Conservation (phyloP, 1,284 basidiomycete species). For the Heliocybe sulcata region DNA sequence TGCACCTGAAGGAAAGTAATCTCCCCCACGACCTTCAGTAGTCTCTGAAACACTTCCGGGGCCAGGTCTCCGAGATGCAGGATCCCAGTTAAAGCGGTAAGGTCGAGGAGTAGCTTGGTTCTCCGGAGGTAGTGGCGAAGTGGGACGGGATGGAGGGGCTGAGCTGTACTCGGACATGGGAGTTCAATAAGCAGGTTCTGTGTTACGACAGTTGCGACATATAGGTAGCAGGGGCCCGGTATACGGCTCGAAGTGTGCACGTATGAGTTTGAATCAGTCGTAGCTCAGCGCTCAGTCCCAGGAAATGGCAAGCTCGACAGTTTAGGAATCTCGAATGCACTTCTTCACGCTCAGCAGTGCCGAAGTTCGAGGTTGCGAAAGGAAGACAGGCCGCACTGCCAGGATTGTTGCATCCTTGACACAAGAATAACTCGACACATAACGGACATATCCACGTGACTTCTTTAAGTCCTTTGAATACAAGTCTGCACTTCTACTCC, state of each 20-base stretch:
- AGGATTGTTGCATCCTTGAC: no score
- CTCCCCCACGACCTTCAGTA: slow-evolving; percentile 23
- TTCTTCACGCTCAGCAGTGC: no score
- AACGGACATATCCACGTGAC: no score
- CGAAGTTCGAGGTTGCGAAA: no score
- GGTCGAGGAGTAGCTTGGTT: slow-evolving; percentile 10
- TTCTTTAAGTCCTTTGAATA: no score
- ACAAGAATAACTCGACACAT: no score
- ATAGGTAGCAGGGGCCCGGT: neutral
- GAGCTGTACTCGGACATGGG: slow-evolving; percentile 1
- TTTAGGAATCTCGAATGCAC: no score
- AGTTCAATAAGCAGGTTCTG: neutral
- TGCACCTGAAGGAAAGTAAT: slow-evolving; percentile 35
- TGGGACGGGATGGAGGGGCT: slow-evolving; percentile 2
- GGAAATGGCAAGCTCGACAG: no score
- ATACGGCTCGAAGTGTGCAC: no score
- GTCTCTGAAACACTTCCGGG: slow-evolving; percentile 20
- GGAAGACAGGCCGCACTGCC: no score
- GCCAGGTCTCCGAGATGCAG: slow-evolving; percentile 13
- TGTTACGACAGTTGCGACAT: neutral
- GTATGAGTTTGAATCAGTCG: neutral
- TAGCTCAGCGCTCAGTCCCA: no score
- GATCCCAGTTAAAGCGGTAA: slow-evolving; percentile 21
- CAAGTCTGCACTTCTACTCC: no score
- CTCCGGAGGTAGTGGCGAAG: slow-evolving; percentile 13